Base-by-base conservation (phyloP, 371 early-diverging fungal genomes). In the Mucor piriformis region DNA sequence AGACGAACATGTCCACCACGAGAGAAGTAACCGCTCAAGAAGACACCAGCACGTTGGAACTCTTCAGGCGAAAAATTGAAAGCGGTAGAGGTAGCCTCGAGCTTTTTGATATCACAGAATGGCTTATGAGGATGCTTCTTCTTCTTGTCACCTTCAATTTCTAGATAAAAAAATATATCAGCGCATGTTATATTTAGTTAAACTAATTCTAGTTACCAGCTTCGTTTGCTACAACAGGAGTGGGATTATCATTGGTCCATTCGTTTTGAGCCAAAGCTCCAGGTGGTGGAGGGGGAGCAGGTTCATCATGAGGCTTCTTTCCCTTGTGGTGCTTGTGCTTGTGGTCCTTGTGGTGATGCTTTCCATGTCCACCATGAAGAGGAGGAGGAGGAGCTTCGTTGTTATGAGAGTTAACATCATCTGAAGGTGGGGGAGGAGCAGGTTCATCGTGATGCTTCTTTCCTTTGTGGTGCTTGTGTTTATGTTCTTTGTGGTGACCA, bases 41-140 rank as follows among this genome's bases (percentile, higher is more conserved):
- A 54, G 24, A 69, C 32, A 35, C 42, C 57, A 15, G 65, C 37
- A 40, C 57, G 54, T 38, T 61, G 43, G 50, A 64, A 69, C 7
- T 57, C 24, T 18, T 69, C 59, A 23, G 64, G 58, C 1, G 64
- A 64, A 44, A 69, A 64, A 35, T 38, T 33, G 15, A 61, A 64
- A 12, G 57, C 49, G 3, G 69, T 60, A 11, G 57, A 60, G 10
- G 25, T 27, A 20, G 64, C 46, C 18, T 58, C 46, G 8, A 67
- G 56, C 10, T 56, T 40, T 7, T 58, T 42, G 8, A 48, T n/a
- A 29, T 63, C 55, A 59, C 67, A 67, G 35, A 59, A 54, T 6
- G 58, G 61, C 23, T 50, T 33, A 15, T 51, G 59, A 27, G 42
- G 64, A 25, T 58, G 59, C 35, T 6, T 46, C 25, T 21, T n/a